Evolutionary conservation across 805 yeast species (phyloP), one percentile per base, ranked within the genome.

Genomic region (Wickerhamiella brachini): DNA sequence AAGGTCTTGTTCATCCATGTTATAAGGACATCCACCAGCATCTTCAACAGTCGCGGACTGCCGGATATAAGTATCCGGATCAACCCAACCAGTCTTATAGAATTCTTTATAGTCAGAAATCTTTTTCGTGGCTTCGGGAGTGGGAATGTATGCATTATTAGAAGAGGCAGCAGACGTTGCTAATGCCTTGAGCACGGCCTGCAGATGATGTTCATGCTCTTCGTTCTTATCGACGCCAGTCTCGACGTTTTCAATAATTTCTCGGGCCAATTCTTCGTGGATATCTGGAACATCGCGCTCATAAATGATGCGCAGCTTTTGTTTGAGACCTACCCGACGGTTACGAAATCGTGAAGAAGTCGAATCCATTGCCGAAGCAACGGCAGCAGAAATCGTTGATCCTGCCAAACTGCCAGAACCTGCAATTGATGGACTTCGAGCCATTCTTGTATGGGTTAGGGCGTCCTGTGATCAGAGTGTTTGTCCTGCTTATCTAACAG

Each of bases 191-290:
- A 93, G 82, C 48, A 89, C 96, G 56, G 83, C 86, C 65, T 90
- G 95, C 55, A 93, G 73, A 76, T 93, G 98, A 43, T 85, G 93
- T 66, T 93, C 98, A 56, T 87, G 95, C 67, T 93, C 98, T 67
- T 93, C 98, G 58, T 85, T 87, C 65, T 93, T 93, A 62, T 93
- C 98, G 43, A 93, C 98, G 68, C 98, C 98, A 6, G 97, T 90
- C 61, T 93, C 98, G 44, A 93, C 78, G 54, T 87, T 86, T 17
- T 37, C 41, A 60, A 86, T 87, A 29, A 85, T 68, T 56, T 90
- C 96, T 44, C 97, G 78, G 65, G 84, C 95, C 42, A 79, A 84
- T 51, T 79, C 85, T 23, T 80, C 77, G 55, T 88, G 95, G 45
- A 81, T 64, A 56, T 84, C 84, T 0, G 95, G 90, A 48, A 90